Evolutionary conservation across 331 rosid genomes (phyloP).

Genomic region (Quercus tomentella): DNA sequence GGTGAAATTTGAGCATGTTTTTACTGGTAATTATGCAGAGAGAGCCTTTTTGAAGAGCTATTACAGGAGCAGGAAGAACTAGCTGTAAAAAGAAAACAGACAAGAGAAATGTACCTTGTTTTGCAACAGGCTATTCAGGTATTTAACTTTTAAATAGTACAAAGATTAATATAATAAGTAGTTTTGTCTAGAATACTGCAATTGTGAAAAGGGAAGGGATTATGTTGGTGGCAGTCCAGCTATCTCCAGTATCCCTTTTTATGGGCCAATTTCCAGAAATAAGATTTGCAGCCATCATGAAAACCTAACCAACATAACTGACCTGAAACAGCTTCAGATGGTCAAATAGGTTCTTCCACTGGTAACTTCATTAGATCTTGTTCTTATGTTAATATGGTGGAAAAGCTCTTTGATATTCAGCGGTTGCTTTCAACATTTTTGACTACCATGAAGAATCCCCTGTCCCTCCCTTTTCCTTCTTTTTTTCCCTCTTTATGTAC

Average conservation of each 20-base stretch:
- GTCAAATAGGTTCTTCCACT: background rate
- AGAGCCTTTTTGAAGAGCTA: slow-evolving; percentile 23
- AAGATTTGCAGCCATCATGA: background rate
- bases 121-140: slow-evolving; percentile 24
- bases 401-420: background rate
- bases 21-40: slow-evolving; percentile 20
- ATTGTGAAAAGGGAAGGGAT: background rate
- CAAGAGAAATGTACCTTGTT: background rate
- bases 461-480: too few species aligned
- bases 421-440: too few species aligned
- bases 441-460: too few species aligned
- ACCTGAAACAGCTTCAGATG: background rate
- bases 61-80: slow-evolving; percentile 18
- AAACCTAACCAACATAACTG: background rate
- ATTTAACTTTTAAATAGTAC: background rate
- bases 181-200: background rate
- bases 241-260: background rate
- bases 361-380: too few species aligned
- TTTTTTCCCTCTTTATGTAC: background rate
- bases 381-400: background rate
- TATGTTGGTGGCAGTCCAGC: background rate
- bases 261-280: background rate
- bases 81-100: slow-evolving; percentile 11
- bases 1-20: background rate
- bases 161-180: background rate